Percentiles rank a stretch among this genome's conserved stretches.
Evolutionary conservation across 805 yeast genomes (phyloP).

Genomic region (Kregervanrija delftensis): DNA sequence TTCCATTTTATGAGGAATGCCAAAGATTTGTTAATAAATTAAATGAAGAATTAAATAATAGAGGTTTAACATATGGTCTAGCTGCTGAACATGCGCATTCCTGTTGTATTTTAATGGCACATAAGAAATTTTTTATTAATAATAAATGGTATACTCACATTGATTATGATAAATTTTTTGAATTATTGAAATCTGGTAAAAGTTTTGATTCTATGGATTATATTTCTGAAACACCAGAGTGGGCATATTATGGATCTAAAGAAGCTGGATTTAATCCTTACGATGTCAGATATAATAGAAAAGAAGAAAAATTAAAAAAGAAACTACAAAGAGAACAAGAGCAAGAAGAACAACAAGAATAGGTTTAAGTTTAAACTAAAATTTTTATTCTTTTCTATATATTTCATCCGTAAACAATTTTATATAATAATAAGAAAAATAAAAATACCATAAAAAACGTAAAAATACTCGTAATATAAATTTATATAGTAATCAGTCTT

Average conservation of each 20-base stretch:
- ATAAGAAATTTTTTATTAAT: slow-evolving; percentile 58
- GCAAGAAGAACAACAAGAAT: not conserved
- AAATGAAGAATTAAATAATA: slow-evolving; percentile 49
- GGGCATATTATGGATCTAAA: slow-evolving; percentile 86
- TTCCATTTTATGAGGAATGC: slow-evolving; percentile 91
- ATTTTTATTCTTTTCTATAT: no score
- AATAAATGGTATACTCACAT: slow-evolving; percentile 86
- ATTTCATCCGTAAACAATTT: no score
- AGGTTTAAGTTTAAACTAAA: not conserved
- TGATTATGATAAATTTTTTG: slow-evolving; percentile 70
- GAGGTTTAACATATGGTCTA: slow-evolving; percentile 70
- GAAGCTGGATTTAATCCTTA: slow-evolving; percentile 88
- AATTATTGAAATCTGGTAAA: slow-evolving; percentile 53
- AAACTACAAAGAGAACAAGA: slow-evolving; percentile 24
- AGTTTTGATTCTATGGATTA: slow-evolving; percentile 77
- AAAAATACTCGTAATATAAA: no score
- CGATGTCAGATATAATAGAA: slow-evolving; percentile 62
- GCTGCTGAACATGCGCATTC: slow-evolving; percentile 97
- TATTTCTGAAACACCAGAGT: slow-evolving; percentile 70
- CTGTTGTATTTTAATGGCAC: slow-evolving; percentile 84
- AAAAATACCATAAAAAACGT: no score
- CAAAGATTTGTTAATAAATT: slow-evolving; percentile 62
- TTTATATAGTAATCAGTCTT: no score
- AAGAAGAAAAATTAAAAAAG: slow-evolving; percentile 51
- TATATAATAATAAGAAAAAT: no score